Evolutionary conservation across 179 eudicot genomes (phyloP), one percentile per base, ranked within the genome.

Genomic region (Pouteria campechiana): DNA sequence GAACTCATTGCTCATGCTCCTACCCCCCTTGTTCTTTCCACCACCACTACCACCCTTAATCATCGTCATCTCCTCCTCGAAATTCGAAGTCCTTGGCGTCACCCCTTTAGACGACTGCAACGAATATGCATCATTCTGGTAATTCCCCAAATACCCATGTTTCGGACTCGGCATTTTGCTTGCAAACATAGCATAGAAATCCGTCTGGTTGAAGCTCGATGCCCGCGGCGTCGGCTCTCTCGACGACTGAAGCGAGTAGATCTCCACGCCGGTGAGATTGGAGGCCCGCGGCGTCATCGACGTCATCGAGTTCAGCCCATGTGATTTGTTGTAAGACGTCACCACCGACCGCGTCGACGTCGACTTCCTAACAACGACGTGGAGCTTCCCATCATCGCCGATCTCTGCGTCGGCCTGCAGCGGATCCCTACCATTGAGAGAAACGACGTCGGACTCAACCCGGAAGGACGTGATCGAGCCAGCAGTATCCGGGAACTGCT

Each of bases 401-500:
- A 89, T 78, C 59, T 89, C 93, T 1, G 95, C 97, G 25, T 89
- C 95, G 3, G 95, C 75, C 65, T 89, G 86, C 11, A 89, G 37
- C 2, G 97, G 86, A 48, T 89, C 97, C 3, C 95, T 64, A 0
- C 97, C 95, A 29, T 85, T 85, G 14, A 89, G 75, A 0, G 95
- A 85, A n/a, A 89, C 63, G 2, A 89, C 95, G 19, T 89, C 97
- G 0, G 95, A 81, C 1, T 85, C 97, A 0, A 89, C 95, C 3
- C 74, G 60, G 33, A 89, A 89, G 0, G 97, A 89, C 1, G 95
- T 74, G 23, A 89, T 89, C 0, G 89, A 76, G 0, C 57, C 95
- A 0, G 97, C 97, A 0, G 93, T 81, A 28, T 85, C 95, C 0
- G 97, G 97, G 15, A 89, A 89, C 63, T 89, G 95, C 40, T 89